Evolutionary conservation across 345 rosid species (phyloP), one percentile per base, ranked within the genome.

Genomic region (Sisymbrium irio): DNA sequence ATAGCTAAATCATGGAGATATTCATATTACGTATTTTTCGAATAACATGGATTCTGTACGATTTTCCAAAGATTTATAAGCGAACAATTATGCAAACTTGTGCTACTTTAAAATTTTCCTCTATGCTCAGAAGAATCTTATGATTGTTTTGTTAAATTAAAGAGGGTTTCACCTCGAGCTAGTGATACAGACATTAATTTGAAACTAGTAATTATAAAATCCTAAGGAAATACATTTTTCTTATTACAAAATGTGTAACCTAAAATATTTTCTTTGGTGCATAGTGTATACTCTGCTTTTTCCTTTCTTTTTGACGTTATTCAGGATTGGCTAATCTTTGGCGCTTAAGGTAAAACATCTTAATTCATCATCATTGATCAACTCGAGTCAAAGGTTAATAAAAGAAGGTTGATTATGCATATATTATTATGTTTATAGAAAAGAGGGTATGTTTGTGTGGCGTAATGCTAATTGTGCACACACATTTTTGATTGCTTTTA

Each of bases 261-360:
- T n/a, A n/a, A 47, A 12, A 5, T 36, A 14, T 61, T 12, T 47
- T 14, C n/a, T 62, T 51, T 51, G 35, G 62, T n/a, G n/a, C n/a
- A n/a, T n/a, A n/a, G 56, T 64, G 54, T 44, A 72, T 56, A 27
- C 60, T 65, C 19, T 47, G 44, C 54, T 28, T 57, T 58, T 51
- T 42, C 41, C 55, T 22, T 44, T 53, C 46, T 19, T 37, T 57
- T 47, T 54, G 40, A 74, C 67, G 54, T 74, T 66, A 74, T 40
- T 37, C 12, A 66, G 49, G 72, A 66, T 74, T 57, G 61, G 61
- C 42, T 66, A 49, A 66, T 49, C 44, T 66, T 58, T 47, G 41
- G 46, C 33, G 20, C 6, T 67, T 74, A 19, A 47, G 78, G 73
- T 74, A 40, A 67, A 59, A n/a, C 62, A 74, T 66, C 78, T 6